These are phyloP conservation scores for Rubus parviflorus DNA, from an alignment of 306 rosid genomes.

Conservation along the genomic window DNA sequence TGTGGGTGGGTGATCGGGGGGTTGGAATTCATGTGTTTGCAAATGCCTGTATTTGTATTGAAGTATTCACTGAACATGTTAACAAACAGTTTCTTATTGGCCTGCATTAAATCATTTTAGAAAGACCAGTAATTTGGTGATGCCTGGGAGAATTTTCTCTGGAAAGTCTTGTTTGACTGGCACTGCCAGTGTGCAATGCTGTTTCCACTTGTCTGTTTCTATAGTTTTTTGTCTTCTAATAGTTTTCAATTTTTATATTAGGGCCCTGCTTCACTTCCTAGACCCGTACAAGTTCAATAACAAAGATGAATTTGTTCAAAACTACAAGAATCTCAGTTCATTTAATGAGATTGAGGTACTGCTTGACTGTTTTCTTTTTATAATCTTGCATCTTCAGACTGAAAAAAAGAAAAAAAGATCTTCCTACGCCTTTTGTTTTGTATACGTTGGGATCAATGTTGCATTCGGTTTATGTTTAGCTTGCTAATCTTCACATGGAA, in stretches of 20 bases:
- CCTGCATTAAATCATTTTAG: not conserved
- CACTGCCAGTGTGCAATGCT: not conserved
- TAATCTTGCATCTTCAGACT: not conserved
- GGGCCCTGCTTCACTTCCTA: constrained; percentile 99
- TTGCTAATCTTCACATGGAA: constrained; percentile 97
- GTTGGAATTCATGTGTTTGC: not conserved
- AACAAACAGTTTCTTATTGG: not conserved
- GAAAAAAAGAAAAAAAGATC: not conserved
- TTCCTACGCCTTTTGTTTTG: constrained; percentile 6
- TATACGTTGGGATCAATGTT: not conserved
- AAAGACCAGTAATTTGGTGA: not conserved
- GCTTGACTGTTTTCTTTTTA: not conserved
- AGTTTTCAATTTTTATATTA: constrained; percentile 23
- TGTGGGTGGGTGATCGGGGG: not conserved
- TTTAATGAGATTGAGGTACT: constrained; percentile 93
- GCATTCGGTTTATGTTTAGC: constrained; percentile 45
- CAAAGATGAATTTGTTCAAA: constrained; percentile 95
- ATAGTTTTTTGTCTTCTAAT: not conserved
- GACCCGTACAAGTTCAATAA: constrained; percentile 82
- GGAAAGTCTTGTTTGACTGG: not conserved
- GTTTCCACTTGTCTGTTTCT: constrained; percentile 1
- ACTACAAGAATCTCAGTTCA: constrained; percentile 96
- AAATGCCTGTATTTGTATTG: not conserved
- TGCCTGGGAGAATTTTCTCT: not conserved
- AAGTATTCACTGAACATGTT: not conserved